Percentiles rank a stretch among this genome's conserved stretches.
phyloP scores from a whole-genome alignment of 306 rosid genomes.

The Rubus idaeus region DNA sequence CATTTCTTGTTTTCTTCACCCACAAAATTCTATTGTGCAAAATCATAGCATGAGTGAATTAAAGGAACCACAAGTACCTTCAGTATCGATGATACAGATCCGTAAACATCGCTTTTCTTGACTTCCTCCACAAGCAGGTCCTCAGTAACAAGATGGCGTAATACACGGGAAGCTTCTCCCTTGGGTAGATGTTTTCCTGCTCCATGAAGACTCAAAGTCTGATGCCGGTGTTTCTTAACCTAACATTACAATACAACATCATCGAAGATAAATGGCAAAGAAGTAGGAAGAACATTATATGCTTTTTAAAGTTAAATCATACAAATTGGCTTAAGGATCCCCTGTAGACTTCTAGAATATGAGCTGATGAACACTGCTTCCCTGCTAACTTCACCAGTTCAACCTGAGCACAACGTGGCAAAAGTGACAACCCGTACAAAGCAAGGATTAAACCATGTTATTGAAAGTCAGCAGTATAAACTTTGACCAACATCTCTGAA shows the following conservation, averaged over 20 bases:
- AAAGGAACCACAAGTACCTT: slow-evolving; percentile 53
- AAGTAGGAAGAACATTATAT: slow-evolving; percentile 17
- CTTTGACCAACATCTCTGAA: slow-evolving; percentile 13
- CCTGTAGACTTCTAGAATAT: slow-evolving; percentile 82
- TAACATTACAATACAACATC: slow-evolving; percentile 32
- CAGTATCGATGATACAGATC: slow-evolving; percentile 82
- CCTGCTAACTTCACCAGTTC: slow-evolving; percentile 71
- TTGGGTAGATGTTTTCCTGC: slow-evolving; percentile 85
- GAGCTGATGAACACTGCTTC: slow-evolving; percentile 86
- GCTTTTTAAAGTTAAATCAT: slow-evolving; percentile 30
- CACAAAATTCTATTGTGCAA: neutral
- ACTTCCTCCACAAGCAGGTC: slow-evolving; percentile 82
- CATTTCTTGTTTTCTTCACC: slow-evolving; percentile 13
- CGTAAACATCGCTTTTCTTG: slow-evolving; percentile 88
- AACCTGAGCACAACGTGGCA: slow-evolving; percentile 54
- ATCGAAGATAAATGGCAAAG: slow-evolving; percentile 17
- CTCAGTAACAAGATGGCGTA: slow-evolving; percentile 83
- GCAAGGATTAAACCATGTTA: slow-evolving; percentile 5
- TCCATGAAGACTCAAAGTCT: slow-evolving; percentile 68
- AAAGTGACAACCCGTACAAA: slow-evolving; percentile 22
- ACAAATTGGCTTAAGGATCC: slow-evolving; percentile 93
- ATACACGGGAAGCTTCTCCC: slow-evolving; percentile 90
- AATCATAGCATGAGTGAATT: slow-evolving; percentile 8
- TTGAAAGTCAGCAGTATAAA: slow-evolving; percentile 16
- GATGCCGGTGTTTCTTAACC: slow-evolving; percentile 89